Percentiles rank a stretch among this genome's conserved stretches.
These are phyloP conservation scores for Phyllosticta capitalensis DNA, from an alignment of 2,329 filamentous ascomycete species.

Conservation along the genomic window DNA sequence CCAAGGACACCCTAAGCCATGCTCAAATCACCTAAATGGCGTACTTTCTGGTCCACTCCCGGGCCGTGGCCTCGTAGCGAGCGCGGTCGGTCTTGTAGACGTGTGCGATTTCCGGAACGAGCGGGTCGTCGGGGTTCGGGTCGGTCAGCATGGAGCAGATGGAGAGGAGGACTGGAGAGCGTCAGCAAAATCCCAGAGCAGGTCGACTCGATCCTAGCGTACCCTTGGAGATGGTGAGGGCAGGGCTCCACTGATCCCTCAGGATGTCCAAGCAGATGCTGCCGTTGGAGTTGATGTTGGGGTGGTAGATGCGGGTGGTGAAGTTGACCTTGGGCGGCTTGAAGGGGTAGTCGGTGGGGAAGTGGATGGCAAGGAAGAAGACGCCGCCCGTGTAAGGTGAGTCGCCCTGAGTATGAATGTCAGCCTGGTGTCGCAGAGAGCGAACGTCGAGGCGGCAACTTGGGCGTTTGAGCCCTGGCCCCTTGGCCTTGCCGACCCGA, in stretches of 20 bases:
- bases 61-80: slow-evolving; percentile 89
- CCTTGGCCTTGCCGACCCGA: slow-evolving; percentile 9
- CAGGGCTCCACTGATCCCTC: slow-evolving; percentile 98
- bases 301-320: slow-evolving; percentile 98
- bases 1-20: slow-evolving; percentile 12
- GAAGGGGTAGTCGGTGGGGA: slow-evolving; percentile 99
- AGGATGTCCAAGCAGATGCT: slow-evolving; percentile 98
- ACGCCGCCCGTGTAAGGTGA: slow-evolving; percentile 97
- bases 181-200: slow-evolving; percentile 16
- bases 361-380: slow-evolving; percentile 98
- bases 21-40: slow-evolving; percentile 57
- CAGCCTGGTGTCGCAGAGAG: slow-evolving; percentile 17
- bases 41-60: slow-evolving; percentile 99
- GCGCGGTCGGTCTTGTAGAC: slow-evolving; percentile 99
- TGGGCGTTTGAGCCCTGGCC: slow-evolving; percentile 1
- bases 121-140: slow-evolving; percentile 96
- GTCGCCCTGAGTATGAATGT: slow-evolving; percentile 55
- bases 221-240: slow-evolving; percentile 98
- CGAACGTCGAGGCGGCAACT: slow-evolving; percentile 2
- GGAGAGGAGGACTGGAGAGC: slow-evolving; percentile 69
- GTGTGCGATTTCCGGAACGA: slow-evolving; percentile 97
- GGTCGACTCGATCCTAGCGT: slow-evolving; percentile 18
- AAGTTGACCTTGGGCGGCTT: slow-evolving; percentile 99
- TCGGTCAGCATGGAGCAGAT: slow-evolving; percentile 99
- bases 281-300: slow-evolving; percentile 99